Evolutionary conservation across 2,329 filamentous ascomycete genomes (phyloP).

Genomic region (Calonectria montana): DNA sequence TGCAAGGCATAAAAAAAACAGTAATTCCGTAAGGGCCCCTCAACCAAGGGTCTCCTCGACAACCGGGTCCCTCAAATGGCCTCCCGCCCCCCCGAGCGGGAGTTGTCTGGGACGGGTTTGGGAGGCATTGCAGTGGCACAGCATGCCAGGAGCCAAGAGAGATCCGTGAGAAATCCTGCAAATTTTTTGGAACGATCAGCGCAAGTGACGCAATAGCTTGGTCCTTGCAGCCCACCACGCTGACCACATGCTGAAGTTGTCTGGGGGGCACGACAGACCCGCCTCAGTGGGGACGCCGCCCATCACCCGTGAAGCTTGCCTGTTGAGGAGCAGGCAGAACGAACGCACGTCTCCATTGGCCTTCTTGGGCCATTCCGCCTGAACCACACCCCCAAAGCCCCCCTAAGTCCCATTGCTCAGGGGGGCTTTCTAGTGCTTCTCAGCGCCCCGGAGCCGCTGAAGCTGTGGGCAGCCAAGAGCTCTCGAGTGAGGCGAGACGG

Average conservation of each 20-base stretch:
- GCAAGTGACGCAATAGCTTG: constrained; percentile 47
- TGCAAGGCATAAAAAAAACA: background rate
- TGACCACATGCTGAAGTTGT: constrained; percentile 23
- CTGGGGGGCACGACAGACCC: constrained; percentile 25
- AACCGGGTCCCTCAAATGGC: constrained; percentile 8
- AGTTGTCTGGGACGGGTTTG: background rate
- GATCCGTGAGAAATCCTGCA: constrained; percentile 37
- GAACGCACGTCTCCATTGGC: background rate
- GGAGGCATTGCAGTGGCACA: constrained; percentile 14
- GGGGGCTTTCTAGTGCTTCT: background rate
- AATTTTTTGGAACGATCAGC: constrained; percentile 43
- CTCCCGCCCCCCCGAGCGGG: constrained; percentile 2
- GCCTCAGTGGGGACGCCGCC: background rate
- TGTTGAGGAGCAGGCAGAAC: background rate
- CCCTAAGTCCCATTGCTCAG: background rate
- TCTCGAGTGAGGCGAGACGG: background rate
- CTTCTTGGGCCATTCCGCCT: background rate
- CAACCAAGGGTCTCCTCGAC: constrained; percentile 12
- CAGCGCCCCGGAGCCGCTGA: background rate
- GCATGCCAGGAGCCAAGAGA: constrained; percentile 25
- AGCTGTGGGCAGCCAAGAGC: background rate
- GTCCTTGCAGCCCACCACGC: constrained; percentile 37
- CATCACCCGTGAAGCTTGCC: constrained; percentile 13
- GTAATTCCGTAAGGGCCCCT: background rate
- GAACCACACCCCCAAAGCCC: constrained; percentile 4